These are phyloP conservation scores for Aspergillus steynii DNA, from an alignment of 495 filamentous ascomycete species.

Conservation along the genomic window DNA sequence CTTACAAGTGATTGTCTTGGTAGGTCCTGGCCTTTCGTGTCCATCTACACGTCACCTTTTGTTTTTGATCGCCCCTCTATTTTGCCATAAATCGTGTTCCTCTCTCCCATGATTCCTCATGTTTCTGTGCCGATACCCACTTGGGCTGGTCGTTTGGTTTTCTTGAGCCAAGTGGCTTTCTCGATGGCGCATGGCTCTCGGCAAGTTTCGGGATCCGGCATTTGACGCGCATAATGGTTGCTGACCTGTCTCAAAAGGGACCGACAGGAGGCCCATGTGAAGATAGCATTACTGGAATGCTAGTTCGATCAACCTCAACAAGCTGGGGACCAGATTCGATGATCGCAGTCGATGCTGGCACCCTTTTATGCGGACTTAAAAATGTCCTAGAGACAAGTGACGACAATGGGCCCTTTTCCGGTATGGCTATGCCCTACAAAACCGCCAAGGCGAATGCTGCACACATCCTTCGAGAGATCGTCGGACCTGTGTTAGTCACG, in stretches of 20 bases:
- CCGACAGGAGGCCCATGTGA: slow-evolving; percentile 88
- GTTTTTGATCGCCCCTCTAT: background rate
- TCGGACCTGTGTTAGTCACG: slow-evolving; percentile 87
- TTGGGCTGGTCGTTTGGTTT: background rate
- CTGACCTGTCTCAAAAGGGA: slow-evolving; percentile 62
- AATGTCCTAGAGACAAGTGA: slow-evolving; percentile 59
- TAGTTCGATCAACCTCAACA: slow-evolving; percentile 78
- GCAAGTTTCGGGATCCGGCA: slow-evolving; percentile 22
- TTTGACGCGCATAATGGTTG: slow-evolving; percentile 18
- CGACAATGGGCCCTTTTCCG: slow-evolving; percentile 67
- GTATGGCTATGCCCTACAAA: slow-evolving; percentile 61
- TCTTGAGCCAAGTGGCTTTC: background rate
- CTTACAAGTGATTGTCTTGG: slow-evolving; percentile 77
- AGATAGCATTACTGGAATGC: slow-evolving; percentile 82
- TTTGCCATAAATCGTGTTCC: background rate
- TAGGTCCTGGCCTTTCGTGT: slow-evolving; percentile 49
- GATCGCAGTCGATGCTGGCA: slow-evolving; percentile 88
- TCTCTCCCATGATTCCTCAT: background rate
- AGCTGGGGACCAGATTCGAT: slow-evolving; percentile 78
- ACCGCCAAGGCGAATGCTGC: slow-evolving; percentile 74
- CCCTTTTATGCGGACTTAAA: slow-evolving; percentile 81
- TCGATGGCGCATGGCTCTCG: background rate
- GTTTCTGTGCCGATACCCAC: background rate
- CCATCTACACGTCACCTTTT: background rate
- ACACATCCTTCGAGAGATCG: slow-evolving; percentile 71